Base-by-base conservation (phyloP, 2,329 filamentous ascomycete species). In the Penicillium sp. region DNA sequence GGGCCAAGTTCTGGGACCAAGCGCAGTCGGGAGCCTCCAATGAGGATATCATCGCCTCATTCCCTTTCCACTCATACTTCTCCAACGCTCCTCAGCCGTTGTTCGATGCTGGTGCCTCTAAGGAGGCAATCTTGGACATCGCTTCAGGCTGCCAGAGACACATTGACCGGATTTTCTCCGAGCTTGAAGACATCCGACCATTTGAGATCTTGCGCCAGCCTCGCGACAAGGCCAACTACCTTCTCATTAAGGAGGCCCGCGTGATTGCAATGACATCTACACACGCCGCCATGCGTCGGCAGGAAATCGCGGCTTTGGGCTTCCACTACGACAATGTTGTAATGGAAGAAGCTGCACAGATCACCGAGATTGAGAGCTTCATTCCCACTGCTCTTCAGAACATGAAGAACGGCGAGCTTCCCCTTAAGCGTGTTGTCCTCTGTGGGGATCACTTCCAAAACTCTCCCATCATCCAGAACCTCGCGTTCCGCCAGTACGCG, bases 261-360 rank as follows among this genome's bases (percentile, higher is more conserved):
- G 93, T 98, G 55, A 86, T 98, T 57, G 95, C 93, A 50, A 98
- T 98, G 95, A 98, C 93, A 15, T 95, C 91, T 3, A 98, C 95
- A 0, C 93, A 98, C 69, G 95, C 93, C 4, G 93, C 93, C 1
- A 98, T 98, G 80, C 84, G 90, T 53, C 80, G 92, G 55, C 84
- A 89, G 55, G 92, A 97, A 63, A 97, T 98, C 61, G 87, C 89
- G 0, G 80, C 82, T 13, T 79, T 97, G n/a, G 91, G 91, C 13
- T 98, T 98, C 72, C 89, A 89, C 60, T 98, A 98, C 63, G 91
- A 97, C 75, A 98, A 95, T 57, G 87, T 98, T 10, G 80, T 98
- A 46, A 96, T 98, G 88, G 93, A 98, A 74, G 93, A 98, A 77
- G 92, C 93, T 4, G 93, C 93, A 10, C 93, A 98, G 66, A 92